These are phyloP conservation scores for Orbilia brochopaga DNA, from an alignment of 2,329 filamentous ascomycete genomes.

Conservation along the genomic window DNA sequence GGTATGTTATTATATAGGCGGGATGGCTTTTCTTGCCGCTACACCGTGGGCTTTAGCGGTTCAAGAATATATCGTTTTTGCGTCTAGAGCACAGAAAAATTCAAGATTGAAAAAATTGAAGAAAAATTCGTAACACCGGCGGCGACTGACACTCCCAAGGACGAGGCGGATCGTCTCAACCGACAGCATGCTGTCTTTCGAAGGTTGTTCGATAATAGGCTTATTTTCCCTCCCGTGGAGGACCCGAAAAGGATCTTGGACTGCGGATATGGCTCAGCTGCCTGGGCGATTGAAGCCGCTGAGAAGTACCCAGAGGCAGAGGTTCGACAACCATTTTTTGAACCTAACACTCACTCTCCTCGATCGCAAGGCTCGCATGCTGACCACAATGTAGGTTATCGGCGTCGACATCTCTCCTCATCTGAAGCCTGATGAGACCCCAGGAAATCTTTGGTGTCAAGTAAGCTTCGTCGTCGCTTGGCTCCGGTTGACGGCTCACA, in stretches of 20 bases:
- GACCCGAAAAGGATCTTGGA: conserved; percentile 69
- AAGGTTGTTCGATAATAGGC: conserved; percentile 69
- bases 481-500: conserved; percentile 3
- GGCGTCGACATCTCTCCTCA: conserved; percentile 75
- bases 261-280: conserved; percentile 73
- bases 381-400: conserved; percentile 64
- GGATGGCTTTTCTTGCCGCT: conserved; percentile 16
- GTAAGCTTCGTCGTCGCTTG: conserved; percentile 56
- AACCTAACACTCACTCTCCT: conserved; percentile 52
- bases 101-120: background rate
- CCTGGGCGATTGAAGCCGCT: conserved; percentile 74
- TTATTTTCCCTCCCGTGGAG: conserved; percentile 72
- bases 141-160: conserved; percentile 60
- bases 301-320: conserved; percentile 69
- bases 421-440: conserved; percentile 69
- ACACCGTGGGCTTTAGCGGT: conserved; percentile 28
- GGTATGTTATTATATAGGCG: conserved; percentile 60
- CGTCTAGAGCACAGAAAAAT: background rate
- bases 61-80: background rate
- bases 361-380: conserved; percentile 37
- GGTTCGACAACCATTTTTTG: conserved; percentile 60
- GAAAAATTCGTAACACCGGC: conserved; percentile 1
- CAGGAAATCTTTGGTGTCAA: conserved; percentile 73
- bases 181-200: conserved; percentile 69
- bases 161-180: conserved; percentile 71